Evolutionary conservation across 1,139 yeast species (phyloP).

Genomic region (Yamadazyma songkhlaensis): DNA sequence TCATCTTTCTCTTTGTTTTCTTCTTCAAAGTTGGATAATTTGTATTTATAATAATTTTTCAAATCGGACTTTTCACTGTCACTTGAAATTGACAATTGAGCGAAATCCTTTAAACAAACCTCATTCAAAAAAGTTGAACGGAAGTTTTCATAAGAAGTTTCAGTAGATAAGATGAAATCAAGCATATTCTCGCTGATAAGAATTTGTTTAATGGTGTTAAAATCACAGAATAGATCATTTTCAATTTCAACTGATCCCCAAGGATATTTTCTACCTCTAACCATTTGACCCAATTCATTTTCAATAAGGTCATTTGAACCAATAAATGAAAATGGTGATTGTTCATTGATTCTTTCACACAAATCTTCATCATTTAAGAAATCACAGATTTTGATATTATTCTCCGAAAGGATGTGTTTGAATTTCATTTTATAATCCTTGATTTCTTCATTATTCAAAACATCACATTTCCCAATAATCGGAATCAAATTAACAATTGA

Average conservation of each 20-base stretch:
- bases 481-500: slow-evolving; percentile 73
- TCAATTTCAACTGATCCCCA: slow-evolving; percentile 81
- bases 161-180: slow-evolving; percentile 58
- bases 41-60: slow-evolving; percentile 33
- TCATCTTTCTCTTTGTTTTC: slow-evolving; percentile 28
- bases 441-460: slow-evolving; percentile 46
- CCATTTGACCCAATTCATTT: slow-evolving; percentile 33
- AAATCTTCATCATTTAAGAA: slow-evolving; percentile 45
- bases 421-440: slow-evolving; percentile 43
- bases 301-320: slow-evolving; percentile 40
- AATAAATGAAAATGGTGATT: slow-evolving; percentile 61
- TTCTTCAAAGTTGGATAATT: slow-evolving; percentile 12
- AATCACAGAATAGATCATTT: slow-evolving; percentile 65
- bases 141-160: slow-evolving; percentile 53
- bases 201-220: slow-evolving; percentile 47
- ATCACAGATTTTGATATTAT: slow-evolving; percentile 58
- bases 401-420: slow-evolving; percentile 37
- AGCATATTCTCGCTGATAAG: slow-evolving; percentile 55
- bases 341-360: slow-evolving; percentile 23
- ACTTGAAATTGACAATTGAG: background rate
- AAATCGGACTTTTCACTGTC: slow-evolving; percentile 5
- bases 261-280: slow-evolving; percentile 63
- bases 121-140: slow-evolving; percentile 41
- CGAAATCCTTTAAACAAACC: background rate
- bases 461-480: slow-evolving; percentile 72